Conservation (phyloP, 2,329 filamentous ascomycete genomes). For the Ilyonectria robusta region DNA sequence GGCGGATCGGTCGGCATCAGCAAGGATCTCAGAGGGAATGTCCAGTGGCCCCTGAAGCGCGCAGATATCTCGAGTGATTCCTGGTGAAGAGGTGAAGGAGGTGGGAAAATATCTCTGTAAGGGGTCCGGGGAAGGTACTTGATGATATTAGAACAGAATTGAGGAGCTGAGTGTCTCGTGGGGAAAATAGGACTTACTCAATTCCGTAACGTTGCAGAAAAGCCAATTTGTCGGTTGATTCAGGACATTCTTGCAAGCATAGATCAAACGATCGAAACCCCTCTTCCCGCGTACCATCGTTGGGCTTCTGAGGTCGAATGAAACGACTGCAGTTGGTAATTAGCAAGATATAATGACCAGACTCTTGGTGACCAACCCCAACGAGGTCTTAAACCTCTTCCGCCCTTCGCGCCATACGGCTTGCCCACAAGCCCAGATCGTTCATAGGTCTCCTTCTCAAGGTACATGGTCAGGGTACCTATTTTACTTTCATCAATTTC, state of each 20-base stretch:
- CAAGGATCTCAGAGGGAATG: conserved; percentile 47
- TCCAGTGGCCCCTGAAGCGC: conserved; percentile 45
- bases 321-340: conserved; percentile 71
- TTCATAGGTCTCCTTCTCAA: conserved; percentile 88
- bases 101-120: conserved; percentile 61
- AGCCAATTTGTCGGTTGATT: conserved; percentile 80
- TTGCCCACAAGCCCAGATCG: conserved; percentile 84
- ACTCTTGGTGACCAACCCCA: conserved; percentile 72
- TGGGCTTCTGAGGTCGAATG: conserved; percentile 79
- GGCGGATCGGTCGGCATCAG: conserved; percentile 59
- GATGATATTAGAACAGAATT: conserved; percentile 38
- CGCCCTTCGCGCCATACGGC: conserved; percentile 71
- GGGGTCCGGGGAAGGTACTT: conserved; percentile 66
- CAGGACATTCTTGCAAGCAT: conserved; percentile 85
- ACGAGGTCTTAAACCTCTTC: conserved; percentile 74
- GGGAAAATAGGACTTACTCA: conserved; percentile 39
- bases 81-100: conserved; percentile 54
- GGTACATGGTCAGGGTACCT: conserved; percentile 81
- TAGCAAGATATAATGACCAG: conserved; percentile 36
- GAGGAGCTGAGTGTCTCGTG: neutral
- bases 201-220: conserved; percentile 73
- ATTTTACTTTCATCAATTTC: conserved; percentile 4
- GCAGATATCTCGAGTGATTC: conserved; percentile 33
- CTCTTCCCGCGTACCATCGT: conserved; percentile 89
- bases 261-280: conserved; percentile 82